phyloP scores from a whole-genome alignment of 495 filamentous ascomycete species.

The Penicillium lividum region DNA sequence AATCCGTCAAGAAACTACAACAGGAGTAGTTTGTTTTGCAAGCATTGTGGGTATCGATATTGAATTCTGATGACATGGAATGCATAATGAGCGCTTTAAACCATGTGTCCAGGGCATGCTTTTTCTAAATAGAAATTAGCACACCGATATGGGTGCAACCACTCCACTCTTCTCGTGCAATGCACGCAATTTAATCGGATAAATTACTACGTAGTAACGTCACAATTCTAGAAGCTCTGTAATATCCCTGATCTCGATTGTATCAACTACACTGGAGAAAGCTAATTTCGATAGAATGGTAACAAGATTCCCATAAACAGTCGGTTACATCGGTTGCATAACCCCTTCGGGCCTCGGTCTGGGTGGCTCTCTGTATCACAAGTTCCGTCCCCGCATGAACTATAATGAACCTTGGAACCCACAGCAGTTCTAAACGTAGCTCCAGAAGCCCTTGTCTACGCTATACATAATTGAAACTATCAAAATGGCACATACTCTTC shows the following conservation, averaged over 20 bases:
- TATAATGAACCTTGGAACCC: background rate
- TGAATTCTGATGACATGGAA: background rate
- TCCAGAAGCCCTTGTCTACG: background rate
- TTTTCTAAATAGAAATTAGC: background rate
- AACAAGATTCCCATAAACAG: background rate
- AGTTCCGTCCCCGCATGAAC: background rate
- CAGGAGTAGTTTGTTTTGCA: background rate
- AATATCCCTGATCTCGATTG: too few relatives aligned
- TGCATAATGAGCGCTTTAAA: background rate
- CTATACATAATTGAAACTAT: background rate
- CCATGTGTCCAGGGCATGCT: background rate
- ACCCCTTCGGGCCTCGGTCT: slow-evolving; percentile 17
- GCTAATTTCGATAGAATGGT: too few relatives aligned
- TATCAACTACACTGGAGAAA: too few relatives aligned
- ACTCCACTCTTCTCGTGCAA: background rate
- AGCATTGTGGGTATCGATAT: slow-evolving; percentile 7
- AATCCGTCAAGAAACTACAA: slow-evolving; percentile 21
- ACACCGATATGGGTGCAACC: background rate
- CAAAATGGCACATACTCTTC: slow-evolving; percentile 24
- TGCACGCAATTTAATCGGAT: too few relatives aligned
- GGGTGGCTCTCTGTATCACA: background rate
- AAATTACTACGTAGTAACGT: too few relatives aligned
- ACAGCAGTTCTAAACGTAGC: background rate
- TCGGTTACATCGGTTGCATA: background rate
- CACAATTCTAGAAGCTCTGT: too few relatives aligned